Percentiles rank a stretch among this genome's conserved stretches.
phyloP scores from a whole-genome alignment of 2,329 filamentous ascomycete genomes.

The Phaeomoniella chlamydospora region DNA sequence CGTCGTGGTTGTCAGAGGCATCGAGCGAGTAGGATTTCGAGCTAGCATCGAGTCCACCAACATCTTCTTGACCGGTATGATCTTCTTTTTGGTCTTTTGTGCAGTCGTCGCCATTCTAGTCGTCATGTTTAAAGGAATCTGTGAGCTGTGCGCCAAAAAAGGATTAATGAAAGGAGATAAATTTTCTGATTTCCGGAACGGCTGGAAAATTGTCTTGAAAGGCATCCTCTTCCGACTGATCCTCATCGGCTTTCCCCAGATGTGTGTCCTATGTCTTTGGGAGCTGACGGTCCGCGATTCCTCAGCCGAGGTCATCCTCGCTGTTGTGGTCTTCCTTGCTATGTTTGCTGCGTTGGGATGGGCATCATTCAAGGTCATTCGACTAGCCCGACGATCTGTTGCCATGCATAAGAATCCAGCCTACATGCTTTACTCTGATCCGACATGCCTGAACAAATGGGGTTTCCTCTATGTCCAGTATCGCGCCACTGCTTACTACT shows the following conservation, averaged over 20 bases:
- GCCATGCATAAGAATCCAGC: conserved; percentile 90
- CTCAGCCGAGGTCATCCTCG: conserved; percentile 69
- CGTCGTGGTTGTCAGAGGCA: conserved; percentile 53
- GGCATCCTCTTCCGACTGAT: conserved; percentile 84
- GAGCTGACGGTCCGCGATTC: conserved; percentile 82
- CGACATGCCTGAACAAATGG: conserved; percentile 92
- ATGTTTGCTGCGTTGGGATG: conserved; percentile 65
- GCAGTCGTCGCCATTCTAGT: conserved; percentile 59
- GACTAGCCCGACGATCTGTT: conserved; percentile 76
- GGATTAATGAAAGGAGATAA: conserved; percentile 71
- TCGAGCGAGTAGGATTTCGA: conserved; percentile 77
- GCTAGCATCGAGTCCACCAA: conserved; percentile 79
- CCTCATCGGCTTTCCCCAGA: conserved; percentile 81
- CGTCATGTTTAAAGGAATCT: conserved; percentile 63
- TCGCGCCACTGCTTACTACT: conserved; percentile 90
- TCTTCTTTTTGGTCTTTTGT: conserved; percentile 79
- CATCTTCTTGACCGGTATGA: conserved; percentile 80
- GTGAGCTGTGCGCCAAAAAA: conserved; percentile 60
- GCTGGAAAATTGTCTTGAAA: conserved; percentile 84
- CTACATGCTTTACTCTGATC: conserved; percentile 93
- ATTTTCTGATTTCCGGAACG: conserved; percentile 86
- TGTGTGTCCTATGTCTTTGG: conserved; percentile 84
- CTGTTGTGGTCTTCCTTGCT: conserved; percentile 76
- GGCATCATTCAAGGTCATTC: conserved; percentile 81
- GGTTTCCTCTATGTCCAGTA: conserved; percentile 96